A percentile compares a stretch with the other conserved stretches of the same genome.
phyloP scores from a whole-genome alignment of 139 green algal species.

The Chlorella sp. region DNA sequence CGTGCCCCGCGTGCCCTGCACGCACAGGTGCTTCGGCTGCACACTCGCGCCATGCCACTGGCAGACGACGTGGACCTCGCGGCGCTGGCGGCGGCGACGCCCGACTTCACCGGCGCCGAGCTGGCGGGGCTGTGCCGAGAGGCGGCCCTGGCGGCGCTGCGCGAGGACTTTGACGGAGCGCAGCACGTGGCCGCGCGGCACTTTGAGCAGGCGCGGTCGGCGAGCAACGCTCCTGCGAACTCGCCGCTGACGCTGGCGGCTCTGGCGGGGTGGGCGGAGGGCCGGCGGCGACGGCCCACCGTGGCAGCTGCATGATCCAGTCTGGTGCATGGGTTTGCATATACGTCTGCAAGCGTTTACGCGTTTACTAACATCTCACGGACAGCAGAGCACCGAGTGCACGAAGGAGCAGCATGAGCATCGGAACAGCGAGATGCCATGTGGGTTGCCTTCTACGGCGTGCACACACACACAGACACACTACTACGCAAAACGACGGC shows the following conservation, averaged over 20 bases:
- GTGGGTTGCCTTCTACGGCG: no score
- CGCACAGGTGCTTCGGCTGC: conserved; percentile 22
- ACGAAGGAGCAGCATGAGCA: no score
- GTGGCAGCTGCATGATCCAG: no score
- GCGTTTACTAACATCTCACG: no score
- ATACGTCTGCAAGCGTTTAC: no score
- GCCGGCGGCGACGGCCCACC: no score
- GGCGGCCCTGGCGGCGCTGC: conserved; percentile 71
- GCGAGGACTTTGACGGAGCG: conserved; percentile 59
- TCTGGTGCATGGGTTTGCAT: no score
- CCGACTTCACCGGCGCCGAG: conserved; percentile 63
- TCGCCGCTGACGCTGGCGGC: conserved; percentile 23
- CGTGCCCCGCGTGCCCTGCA: background rate
- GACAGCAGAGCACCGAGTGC: no score
- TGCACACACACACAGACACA: no score
- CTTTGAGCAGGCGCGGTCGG: conserved; percentile 36
- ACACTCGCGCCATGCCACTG: conserved; percentile 55
- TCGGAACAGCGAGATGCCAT: no score
- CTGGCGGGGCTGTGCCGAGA: conserved; percentile 71
- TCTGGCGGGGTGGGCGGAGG: conserved; percentile 35
- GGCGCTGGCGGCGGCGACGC: conserved; percentile 37
- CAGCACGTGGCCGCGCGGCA: conserved; percentile 36
- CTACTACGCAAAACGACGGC: no score
- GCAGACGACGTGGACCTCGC: conserved; percentile 66
- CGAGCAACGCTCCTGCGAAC: conserved; percentile 29